A percentile compares a stretch with the other conserved stretches of the same genome.
These are phyloP conservation scores for Naganishia sp. DNA, from an alignment of 1,284 basidiomycete species.

Conservation along the genomic window DNA sequence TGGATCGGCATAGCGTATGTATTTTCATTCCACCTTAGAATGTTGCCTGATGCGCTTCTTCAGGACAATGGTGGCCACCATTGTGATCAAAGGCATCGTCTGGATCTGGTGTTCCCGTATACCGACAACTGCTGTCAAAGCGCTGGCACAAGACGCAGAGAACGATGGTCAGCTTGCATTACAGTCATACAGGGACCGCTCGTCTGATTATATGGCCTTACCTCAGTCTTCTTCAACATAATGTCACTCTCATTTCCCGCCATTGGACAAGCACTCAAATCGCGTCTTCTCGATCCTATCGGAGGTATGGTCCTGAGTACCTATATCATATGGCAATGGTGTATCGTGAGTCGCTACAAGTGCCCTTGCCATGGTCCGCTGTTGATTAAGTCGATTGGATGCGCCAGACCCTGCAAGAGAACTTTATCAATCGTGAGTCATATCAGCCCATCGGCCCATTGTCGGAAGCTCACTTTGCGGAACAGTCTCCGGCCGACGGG, in stretches of 20 bases:
- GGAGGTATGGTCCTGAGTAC: conserved; percentile 56
- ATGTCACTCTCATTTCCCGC: conserved; percentile 60
- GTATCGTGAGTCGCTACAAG: conserved; percentile 27
- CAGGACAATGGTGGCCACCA: conserved; percentile 59
- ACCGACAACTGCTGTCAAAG: conserved; percentile 51
- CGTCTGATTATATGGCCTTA: background rate
- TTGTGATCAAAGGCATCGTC: conserved; percentile 58
- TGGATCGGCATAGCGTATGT: conserved; percentile 49
- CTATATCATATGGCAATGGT: conserved; percentile 56
- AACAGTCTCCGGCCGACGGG: conserved; percentile 47
- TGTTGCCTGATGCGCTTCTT: conserved; percentile 28
- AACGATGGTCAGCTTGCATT: conserved; percentile 52
- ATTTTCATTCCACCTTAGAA: conserved; percentile 41
- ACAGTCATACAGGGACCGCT: too few relatives aligned
- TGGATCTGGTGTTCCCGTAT: conserved; percentile 53
- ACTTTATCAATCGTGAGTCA: conserved; percentile 53
- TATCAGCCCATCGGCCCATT: conserved; percentile 7
- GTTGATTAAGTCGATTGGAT: background rate
- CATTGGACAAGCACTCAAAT: conserved; percentile 46
- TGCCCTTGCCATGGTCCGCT: background rate
- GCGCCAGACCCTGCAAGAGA: conserved; percentile 52
- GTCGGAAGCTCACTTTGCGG: conserved; percentile 11
- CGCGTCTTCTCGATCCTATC: conserved; percentile 55
- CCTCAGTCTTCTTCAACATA: conserved; percentile 57
- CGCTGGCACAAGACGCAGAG: conserved; percentile 58